Conservation (phyloP, 768 basidiomycete genomes). For the Kwoniella sp. region DNA sequence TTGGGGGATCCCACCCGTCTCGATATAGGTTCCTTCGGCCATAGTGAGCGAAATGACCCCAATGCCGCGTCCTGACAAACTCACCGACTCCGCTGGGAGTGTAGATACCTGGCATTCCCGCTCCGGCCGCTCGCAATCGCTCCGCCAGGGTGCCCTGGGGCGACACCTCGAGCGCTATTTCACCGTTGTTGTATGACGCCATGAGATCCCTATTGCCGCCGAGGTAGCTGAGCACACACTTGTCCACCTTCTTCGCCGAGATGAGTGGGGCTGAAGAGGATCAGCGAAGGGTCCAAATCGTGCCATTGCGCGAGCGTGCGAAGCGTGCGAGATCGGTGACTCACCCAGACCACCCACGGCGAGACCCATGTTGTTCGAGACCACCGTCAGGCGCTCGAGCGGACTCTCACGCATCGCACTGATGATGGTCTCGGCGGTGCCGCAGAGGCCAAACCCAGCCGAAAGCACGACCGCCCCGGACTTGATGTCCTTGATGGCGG, state of each 20-base stretch:
- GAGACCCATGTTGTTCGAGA: constrained; percentile 47
- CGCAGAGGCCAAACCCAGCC: constrained; percentile 47
- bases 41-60: neutral
- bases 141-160: constrained; percentile 48
- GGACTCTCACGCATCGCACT: constrained; percentile 26
- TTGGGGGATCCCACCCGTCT: constrained; percentile 45
- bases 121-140: constrained; percentile 37
- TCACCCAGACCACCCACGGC: constrained; percentile 36
- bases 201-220: constrained; percentile 45
- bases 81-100: constrained; percentile 42
- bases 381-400: constrained; percentile 39
- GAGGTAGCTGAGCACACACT: constrained; percentile 40
- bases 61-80: constrained; percentile 1
- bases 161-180: constrained; percentile 39
- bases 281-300: neutral
- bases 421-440: constrained; percentile 47
- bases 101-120: constrained; percentile 45
- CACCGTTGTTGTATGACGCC: constrained; percentile 37
- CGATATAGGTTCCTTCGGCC: constrained; percentile 36
- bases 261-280: constrained; percentile 29
- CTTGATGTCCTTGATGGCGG: constrained; percentile 41
- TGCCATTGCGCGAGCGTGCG: too few species aligned
- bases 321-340: constrained; percentile 9
- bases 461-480: constrained; percentile 29
- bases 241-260: constrained; percentile 32